phyloP scores from a whole-genome alignment of 1,139 yeast genomes.

The Candida mesenterica region DNA sequence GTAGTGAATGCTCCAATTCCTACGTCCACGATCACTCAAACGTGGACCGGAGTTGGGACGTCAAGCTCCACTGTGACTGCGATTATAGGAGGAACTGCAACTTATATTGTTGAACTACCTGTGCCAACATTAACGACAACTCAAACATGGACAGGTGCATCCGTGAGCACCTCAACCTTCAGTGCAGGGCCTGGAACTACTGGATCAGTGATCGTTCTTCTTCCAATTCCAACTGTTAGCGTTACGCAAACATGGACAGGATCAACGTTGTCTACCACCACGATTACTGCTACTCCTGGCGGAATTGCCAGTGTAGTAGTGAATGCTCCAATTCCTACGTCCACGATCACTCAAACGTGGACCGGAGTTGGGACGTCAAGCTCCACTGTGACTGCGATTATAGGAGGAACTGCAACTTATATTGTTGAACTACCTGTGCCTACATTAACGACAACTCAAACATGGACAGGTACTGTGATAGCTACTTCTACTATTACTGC shows the following conservation, averaged over 20 bases:
- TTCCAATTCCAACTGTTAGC: too few species aligned
- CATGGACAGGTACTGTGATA: slow-evolving; percentile 9
- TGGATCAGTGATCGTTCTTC: too few species aligned
- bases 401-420: slow-evolving; percentile 11
- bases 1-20: slow-evolving; percentile 9
- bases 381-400: slow-evolving; percentile 9
- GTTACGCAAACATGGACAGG: too few species aligned
- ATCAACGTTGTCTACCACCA: too few species aligned
- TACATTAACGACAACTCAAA: slow-evolving; percentile 11
- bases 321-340: slow-evolving; percentile 12
- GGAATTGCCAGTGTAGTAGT: too few species aligned
- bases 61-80: slow-evolving; percentile 6
- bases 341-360: slow-evolving; percentile 10
- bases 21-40: slow-evolving; percentile 11
- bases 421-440: slow-evolving; percentile 16
- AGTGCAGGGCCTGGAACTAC: too few species aligned
- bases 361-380: slow-evolving; percentile 10
- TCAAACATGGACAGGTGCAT: slow-evolving; percentile 5
- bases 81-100: slow-evolving; percentile 6
- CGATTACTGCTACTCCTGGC: slow-evolving; percentile 4
- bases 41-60: slow-evolving; percentile 2
- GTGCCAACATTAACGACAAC: slow-evolving; percentile 2
- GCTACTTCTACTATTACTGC: slow-evolving; percentile 7
- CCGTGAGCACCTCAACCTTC: slow-evolving; percentile 1
- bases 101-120: slow-evolving; percentile 5